Base-by-base conservation (phyloP, 352 stramenopile species). In the Phytopythium cucurbitacearum region DNA sequence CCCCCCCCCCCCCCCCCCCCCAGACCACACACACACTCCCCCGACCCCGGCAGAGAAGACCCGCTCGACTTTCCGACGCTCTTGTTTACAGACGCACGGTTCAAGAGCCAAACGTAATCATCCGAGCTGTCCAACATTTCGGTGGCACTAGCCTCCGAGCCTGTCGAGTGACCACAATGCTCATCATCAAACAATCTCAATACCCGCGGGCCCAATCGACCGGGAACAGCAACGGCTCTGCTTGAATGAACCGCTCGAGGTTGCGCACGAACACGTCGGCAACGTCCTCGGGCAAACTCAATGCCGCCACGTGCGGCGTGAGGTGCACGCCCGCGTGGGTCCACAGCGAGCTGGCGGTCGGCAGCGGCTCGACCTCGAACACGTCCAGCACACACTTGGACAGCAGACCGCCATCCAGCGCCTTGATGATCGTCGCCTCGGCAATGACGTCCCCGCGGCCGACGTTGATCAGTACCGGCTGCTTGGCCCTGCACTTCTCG, bases 401-500 rank as follows among this genome's bases (percentile, higher is more conserved):
- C 9, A 97, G 62, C 38, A 81, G 72, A 11, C 65, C 41, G 2
- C 76, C 64, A 47, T 93, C 76, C 28, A 97, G 68, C 45, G 86
- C 81, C 40, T 53, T 43, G 28, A 95, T 4, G 41, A 97, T 64
- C 34, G 61, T 67, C n/a, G 38, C 21, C 59, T 92, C 80, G 34
- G 64, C 60, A 40, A 95, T 76, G 35, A 96, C 57, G 53, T 96
- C 85, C 16, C 86, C 88, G n/a, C 88, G 77, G 16, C 88, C 88
- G 8, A 94, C 80, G 67, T 94, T 96, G 63, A 97, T 76, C 59
- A 97, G 80, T 44, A 92, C 73, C 4, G 85, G 80, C 57, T 79
- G 47, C 64, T 84, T 79, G 39, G 62, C 61, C 3, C 53, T 48
- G 36, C 77, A 88, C 8, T 65, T 50, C 40, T 63, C 37, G 3